These are phyloP conservation scores for Shiraia bambusicola DNA, from an alignment of 2,329 filamentous ascomycete species.

Conservation along the genomic window DNA sequence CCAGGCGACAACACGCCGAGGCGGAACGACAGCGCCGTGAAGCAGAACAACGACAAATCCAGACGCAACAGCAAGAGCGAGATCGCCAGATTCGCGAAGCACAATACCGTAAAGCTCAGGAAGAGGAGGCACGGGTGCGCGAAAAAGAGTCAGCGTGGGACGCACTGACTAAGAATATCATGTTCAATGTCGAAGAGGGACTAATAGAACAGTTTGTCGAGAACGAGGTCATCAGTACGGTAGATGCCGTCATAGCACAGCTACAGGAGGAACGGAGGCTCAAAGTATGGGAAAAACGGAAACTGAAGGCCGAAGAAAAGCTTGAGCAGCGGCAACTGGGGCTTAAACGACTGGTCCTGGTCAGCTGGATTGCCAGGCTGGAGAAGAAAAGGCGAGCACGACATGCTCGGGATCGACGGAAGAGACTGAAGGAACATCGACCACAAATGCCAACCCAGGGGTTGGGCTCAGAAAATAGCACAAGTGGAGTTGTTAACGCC, in stretches of 20 bases:
- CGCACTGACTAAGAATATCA: constrained; percentile 41
- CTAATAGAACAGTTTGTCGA: constrained; percentile 50
- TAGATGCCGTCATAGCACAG: constrained; percentile 34
- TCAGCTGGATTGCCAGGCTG: constrained; percentile 25
- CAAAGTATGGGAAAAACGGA: constrained; percentile 25
- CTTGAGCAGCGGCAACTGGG: constrained; percentile 16
- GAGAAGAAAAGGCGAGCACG: constrained; percentile 27
- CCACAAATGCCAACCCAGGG: constrained; percentile 7
- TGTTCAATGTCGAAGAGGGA: constrained; percentile 44
- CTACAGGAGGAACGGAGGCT: constrained; percentile 29
- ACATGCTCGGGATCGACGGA: constrained; percentile 26
- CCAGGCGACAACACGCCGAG: constrained; percentile 18
- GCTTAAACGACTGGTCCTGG: constrained; percentile 23
- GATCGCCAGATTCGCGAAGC: constrained; percentile 22
- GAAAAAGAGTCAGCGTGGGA: constrained; percentile 27
- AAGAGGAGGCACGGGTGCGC: constrained; percentile 22
- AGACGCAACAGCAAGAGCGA: constrained; percentile 17
- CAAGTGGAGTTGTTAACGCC: no score
- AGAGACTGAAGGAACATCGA: constrained; percentile 25
- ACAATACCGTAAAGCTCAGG: constrained; percentile 19
- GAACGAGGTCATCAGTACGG: constrained; percentile 38
- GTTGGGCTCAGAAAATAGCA: no score
- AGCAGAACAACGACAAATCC: constrained; percentile 12
- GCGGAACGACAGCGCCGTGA: constrained; percentile 17
- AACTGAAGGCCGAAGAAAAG: constrained; percentile 21